Percentiles rank a stretch among this genome's conserved stretches.
Evolutionary conservation across 371 early-diverging fungal genomes (phyloP).

Genomic region (Dinochytrium kinnereticum): DNA sequence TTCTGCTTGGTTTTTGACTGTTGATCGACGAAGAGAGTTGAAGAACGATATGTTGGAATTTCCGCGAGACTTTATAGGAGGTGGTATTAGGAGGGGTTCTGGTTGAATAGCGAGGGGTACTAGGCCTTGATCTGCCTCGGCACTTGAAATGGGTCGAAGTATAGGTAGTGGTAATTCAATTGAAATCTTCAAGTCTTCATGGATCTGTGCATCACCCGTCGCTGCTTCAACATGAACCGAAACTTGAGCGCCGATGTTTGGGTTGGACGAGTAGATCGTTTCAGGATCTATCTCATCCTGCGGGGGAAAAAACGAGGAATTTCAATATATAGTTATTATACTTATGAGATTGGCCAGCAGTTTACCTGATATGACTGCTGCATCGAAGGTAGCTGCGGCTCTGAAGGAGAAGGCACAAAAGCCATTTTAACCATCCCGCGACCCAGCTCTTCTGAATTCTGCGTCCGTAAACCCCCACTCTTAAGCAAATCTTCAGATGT

Average conservation of each 20-base stretch:
- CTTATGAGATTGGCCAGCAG: no score
- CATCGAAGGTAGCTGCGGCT: background rate
- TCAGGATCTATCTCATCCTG: no score
- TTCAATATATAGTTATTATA: no score
- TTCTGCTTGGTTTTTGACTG: background rate
- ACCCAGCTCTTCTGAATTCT: background rate
- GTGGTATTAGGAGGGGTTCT: background rate
- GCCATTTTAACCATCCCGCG: background rate
- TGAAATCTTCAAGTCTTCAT: no score
- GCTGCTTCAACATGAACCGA: no score
- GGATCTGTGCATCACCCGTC: no score
- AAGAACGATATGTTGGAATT: background rate
- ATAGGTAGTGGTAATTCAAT: no score
- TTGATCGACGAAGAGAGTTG: background rate
- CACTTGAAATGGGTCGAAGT: constrained; percentile 2
- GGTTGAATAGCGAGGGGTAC: constrained; percentile 8
- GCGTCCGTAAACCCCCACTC: background rate
- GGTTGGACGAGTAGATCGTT: no score
- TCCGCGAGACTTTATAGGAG: background rate
- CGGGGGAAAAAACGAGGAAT: no score
- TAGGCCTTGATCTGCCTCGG: constrained; percentile 3
- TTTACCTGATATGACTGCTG: no score
- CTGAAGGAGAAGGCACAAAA: background rate
- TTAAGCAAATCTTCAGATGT: constrained; percentile 13
- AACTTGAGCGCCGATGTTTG: no score